Conservation (phyloP, 2,329 filamentous ascomycete genomes). For the Curvularia sp. region DNA sequence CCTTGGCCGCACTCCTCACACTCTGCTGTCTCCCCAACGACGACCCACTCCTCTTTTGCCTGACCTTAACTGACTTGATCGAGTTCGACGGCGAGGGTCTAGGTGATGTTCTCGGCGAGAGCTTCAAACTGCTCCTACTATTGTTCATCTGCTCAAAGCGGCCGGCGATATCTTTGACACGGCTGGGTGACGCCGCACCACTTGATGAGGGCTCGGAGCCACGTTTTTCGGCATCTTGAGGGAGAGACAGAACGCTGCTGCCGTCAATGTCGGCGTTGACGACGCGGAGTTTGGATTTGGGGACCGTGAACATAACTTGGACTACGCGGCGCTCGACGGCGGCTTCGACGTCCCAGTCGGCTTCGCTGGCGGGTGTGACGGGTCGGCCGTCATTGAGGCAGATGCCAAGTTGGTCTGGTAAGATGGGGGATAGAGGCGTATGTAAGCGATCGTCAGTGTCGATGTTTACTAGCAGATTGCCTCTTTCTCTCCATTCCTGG, state of each 20-base stretch:
- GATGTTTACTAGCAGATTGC: conserved; percentile 41
- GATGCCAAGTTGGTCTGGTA: conserved; percentile 31
- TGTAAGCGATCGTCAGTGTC: conserved; percentile 36
- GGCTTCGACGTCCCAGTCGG: conserved; percentile 60
- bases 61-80: conserved; percentile 38
- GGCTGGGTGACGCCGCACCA: conserved; percentile 20
- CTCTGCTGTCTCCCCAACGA: conserved; percentile 20
- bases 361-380: conserved; percentile 48
- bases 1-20: conserved; percentile 4
- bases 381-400: conserved; percentile 28
- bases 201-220: not conserved
- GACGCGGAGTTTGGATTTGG: conserved; percentile 83
- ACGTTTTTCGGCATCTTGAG: conserved; percentile 18
- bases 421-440: conserved; percentile 39
- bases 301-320: conserved; percentile 87
- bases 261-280: conserved; percentile 67
- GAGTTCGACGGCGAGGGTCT: conserved; percentile 29
- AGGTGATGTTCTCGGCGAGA: conserved; percentile 21
- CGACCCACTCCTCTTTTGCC: conserved; percentile 25
- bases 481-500: conserved; percentile 41
- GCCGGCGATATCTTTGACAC: conserved; percentile 42
- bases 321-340: conserved; percentile 57
- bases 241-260: conserved; percentile 36
- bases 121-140: conserved; percentile 3
- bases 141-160: conserved; percentile 39